Conservation (phyloP, 192 early-diverging fungal species). For the Funneliformis mosseae region DNA sequence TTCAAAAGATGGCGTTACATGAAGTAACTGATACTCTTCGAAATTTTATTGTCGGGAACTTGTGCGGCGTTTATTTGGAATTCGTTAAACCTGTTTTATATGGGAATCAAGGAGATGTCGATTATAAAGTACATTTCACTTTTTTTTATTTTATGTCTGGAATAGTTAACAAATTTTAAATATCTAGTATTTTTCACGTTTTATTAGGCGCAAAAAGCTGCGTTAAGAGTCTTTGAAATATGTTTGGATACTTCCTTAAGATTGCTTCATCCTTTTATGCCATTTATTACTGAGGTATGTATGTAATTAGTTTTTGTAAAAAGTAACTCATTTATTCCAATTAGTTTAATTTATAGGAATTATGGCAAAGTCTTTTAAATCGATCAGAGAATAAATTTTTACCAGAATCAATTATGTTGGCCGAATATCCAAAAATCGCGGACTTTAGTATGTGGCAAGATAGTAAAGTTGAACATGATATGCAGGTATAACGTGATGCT, state of each 20-base stretch:
- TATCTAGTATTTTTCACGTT: constrained; percentile 20
- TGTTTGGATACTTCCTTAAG: constrained; percentile 78
- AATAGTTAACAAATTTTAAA: neutral
- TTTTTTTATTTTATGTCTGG: neutral
- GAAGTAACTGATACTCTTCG: constrained; percentile 79
- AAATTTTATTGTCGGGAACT: constrained; percentile 85
- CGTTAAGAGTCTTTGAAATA: constrained; percentile 59
- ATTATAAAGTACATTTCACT: constrained; percentile 49
- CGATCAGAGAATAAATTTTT: constrained; percentile 12
- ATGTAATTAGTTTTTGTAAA: neutral
- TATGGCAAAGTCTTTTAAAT: constrained; percentile 52
- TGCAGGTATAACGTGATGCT: constrained; percentile 43
- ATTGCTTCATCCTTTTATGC: constrained; percentile 96
- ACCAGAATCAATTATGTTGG: constrained; percentile 50
- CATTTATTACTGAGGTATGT: constrained; percentile 92
- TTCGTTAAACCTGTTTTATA: constrained; percentile 82
- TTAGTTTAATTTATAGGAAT: constrained; percentile 45
- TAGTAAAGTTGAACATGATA: constrained; percentile 47
- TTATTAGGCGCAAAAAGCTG: constrained; percentile 46
- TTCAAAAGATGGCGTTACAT: constrained; percentile 73
- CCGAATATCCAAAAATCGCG: constrained; percentile 44
- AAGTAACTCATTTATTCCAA: neutral
- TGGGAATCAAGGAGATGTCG: constrained; percentile 50
- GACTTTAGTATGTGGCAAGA: constrained; percentile 42
- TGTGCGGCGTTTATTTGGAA: constrained; percentile 96